Conservation (phyloP, 176 grass and related monocot species). For the Oryza australiensis region DNA sequence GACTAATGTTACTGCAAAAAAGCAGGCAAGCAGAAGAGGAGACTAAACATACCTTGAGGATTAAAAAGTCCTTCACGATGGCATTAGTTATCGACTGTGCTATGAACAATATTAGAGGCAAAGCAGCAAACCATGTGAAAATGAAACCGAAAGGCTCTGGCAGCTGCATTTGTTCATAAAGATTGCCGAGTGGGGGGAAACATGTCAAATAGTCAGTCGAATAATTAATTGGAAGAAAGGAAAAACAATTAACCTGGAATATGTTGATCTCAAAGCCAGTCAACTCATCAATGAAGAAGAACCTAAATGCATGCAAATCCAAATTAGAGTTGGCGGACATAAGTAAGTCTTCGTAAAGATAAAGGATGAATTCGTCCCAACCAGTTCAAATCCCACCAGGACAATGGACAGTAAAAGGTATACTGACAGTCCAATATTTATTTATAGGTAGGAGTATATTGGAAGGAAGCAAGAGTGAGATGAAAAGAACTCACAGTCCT, state of each 20-base stretch:
- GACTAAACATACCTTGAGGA: constrained; percentile 67
- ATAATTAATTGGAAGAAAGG: background rate
- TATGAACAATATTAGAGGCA: constrained; percentile 74
- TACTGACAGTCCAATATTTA: background rate
- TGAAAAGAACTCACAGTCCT: constrained; percentile 52
- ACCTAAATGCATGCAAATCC: constrained; percentile 43
- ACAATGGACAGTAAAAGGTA: background rate
- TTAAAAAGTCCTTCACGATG: constrained; percentile 80
- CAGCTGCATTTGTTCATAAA: constrained; percentile 56
- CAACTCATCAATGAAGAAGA: constrained; percentile 97
- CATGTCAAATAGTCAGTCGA: background rate
- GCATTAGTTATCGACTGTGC: constrained; percentile 65
- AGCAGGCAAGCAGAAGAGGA: constrained; percentile 13
- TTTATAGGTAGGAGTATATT: too few relatives aligned
- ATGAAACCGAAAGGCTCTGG: constrained; percentile 95
- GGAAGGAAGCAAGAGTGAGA: background rate
- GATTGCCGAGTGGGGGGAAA: background rate
- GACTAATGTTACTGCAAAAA: background rate
- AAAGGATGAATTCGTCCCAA: background rate
- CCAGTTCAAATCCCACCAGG: background rate
- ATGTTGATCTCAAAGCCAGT: constrained; percentile 86
- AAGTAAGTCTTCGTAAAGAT: background rate
- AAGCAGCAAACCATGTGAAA: constrained; percentile 96
- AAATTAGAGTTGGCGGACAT: background rate
- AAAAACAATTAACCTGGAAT: constrained; percentile 24